These are phyloP conservation scores for Coemansia sp. DNA, from an alignment of 371 early-diverging fungal genomes.

Conservation along the genomic window DNA sequence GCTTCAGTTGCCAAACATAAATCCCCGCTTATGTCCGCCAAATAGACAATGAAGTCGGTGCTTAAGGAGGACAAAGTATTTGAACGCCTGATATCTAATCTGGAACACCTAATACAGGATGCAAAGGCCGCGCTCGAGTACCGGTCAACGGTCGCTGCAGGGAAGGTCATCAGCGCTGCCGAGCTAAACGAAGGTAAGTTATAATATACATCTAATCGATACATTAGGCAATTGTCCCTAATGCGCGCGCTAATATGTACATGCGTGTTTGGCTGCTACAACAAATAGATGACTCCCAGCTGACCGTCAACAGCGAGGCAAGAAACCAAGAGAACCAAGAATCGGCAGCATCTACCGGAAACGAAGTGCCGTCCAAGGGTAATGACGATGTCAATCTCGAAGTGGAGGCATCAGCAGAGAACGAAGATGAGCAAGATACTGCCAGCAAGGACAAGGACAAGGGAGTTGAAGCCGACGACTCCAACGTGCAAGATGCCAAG, in stretches of 20 bases:
- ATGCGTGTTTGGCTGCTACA: not conserved
- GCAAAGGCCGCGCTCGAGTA: constrained; percentile 50
- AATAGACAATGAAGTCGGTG: constrained; percentile 51
- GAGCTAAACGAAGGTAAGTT: constrained; percentile 43
- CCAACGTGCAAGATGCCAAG: constrained; percentile 3
- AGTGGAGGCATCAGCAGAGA: not conserved
- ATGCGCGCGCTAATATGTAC: not conserved
- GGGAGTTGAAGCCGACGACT: not conserved
- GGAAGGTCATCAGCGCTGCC: constrained; percentile 51
- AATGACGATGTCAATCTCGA: not conserved
- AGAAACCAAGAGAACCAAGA: not conserved
- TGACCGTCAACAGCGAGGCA: constrained; percentile 21
- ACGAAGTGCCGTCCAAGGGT: not conserved
- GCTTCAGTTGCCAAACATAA: constrained; percentile 1
- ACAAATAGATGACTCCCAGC: constrained; percentile 35
- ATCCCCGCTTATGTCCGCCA: constrained; percentile 45
- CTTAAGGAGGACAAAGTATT: constrained; percentile 52
- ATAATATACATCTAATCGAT: not conserved
- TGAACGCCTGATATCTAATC: constrained; percentile 50
- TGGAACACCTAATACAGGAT: constrained; percentile 52
- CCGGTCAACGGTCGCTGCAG: constrained; percentile 44
- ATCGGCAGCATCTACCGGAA: not conserved
- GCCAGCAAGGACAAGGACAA: not conserved
- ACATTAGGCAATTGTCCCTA: not conserved
- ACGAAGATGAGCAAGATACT: not conserved